These are phyloP conservation scores for Crithidia fasciculata DNA, from an alignment of 208 protist genomes.

Conservation along the genomic window DNA sequence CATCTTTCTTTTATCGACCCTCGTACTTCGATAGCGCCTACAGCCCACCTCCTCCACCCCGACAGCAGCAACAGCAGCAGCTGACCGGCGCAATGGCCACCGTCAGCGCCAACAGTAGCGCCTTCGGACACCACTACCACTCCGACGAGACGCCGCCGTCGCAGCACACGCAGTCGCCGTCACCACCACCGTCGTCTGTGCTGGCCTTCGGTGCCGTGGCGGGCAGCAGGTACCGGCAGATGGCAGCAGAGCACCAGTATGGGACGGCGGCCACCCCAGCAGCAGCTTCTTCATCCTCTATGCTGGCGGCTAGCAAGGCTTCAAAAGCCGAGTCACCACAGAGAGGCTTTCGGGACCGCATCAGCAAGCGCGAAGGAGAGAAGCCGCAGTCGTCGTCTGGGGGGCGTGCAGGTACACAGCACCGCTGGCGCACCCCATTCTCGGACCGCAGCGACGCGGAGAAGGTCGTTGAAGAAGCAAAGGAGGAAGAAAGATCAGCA, in stretches of 20 bases:
- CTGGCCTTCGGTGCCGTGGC: neutral
- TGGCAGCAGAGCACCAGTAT: constrained; percentile 26
- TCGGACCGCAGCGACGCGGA: neutral
- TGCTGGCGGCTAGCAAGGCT: too few relatives aligned
- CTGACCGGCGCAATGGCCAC: constrained; percentile 6
- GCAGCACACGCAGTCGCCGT: neutral
- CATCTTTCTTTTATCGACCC: constrained; percentile 1
- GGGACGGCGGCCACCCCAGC: neutral
- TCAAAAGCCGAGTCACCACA: neutral
- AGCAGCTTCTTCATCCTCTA: neutral
- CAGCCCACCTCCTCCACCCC: neutral
- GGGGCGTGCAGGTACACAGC: neutral
- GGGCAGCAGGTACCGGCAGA: constrained; percentile 10
- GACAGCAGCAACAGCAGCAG: neutral
- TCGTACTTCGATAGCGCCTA: neutral
- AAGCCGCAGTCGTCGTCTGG: neutral
- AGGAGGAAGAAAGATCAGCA: neutral
- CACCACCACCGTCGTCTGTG: neutral
- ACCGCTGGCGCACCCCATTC: neutral
- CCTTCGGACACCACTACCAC: constrained; percentile 16
- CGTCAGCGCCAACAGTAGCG: neutral
- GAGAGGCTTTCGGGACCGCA: constrained; percentile 1
- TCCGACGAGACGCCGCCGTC: constrained; percentile 8
- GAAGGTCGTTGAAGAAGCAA: neutral
- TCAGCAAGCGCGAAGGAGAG: neutral